Base-by-base conservation (phyloP, 306 rosid species). In the Sindora glabra region DNA sequence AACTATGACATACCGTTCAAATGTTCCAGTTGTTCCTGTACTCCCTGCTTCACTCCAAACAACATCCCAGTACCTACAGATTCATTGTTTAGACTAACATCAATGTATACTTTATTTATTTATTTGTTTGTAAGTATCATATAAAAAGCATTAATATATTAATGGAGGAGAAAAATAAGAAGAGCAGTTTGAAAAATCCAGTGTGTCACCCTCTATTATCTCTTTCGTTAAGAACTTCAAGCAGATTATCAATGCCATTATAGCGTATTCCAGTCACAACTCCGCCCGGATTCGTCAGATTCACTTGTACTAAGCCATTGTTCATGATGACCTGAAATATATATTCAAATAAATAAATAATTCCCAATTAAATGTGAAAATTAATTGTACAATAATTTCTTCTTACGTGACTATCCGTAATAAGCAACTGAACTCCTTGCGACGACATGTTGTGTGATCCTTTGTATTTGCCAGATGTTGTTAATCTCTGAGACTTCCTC, bases 41-140 rank as follows among this genome's bases (percentile, higher is more conserved):
- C 76, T 74, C 47, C 99, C 90, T 4, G 86, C 78, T 70, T 84
- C 77, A 71, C 84, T 86, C 99, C 99, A 89, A 48, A 92, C 95
- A 61, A 89, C 62, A 62, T 92, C 99, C 99, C 96, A 92, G 39
- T 88, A 92, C 79, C 98, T 92, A 49, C 37, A 73, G 34, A 55
- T 47, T 22, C 59, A 73, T n/a, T 27, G 27, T 10, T 37, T 36
- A 13, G 15, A 57, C 15, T 34, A 44, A 25, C 2, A 2, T 34
- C 11, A 29, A 9, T 29, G 34, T 9, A 29, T 29, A 29, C 8
- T 4, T 29, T 29, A 4, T 29, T 9, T n/a, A n/a, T n/a, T n/a
- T n/a, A n/a, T n/a, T n/a, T n/a, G n/a, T n/a, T n/a, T n/a, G n/a
- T n/a, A n/a, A n/a, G n/a, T n/a, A n/a, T n/a, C n/a, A n/a, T n/a